Evolutionary conservation across 2,329 filamentous ascomycete species (phyloP).

Genomic region (Chaetomium olivaceum): DNA sequence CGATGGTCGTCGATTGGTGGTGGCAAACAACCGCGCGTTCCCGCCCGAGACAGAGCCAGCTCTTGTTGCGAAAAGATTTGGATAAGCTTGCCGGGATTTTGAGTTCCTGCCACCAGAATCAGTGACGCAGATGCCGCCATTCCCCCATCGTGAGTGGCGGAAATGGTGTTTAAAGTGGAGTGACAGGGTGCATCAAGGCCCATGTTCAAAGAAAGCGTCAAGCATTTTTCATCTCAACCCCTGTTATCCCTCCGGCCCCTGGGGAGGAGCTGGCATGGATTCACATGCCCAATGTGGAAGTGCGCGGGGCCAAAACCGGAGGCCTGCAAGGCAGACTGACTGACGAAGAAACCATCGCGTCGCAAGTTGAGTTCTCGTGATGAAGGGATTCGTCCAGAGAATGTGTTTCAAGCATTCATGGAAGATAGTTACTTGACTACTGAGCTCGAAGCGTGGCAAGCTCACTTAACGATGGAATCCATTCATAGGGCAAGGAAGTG

Average conservation of each 20-base stretch:
- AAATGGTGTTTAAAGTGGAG: neutral
- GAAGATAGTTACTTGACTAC: neutral
- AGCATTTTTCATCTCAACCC: neutral
- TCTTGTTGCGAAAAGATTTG: slow-evolving; percentile 7
- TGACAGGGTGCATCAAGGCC: neutral
- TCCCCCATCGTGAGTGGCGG: neutral
- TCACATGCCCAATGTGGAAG: neutral
- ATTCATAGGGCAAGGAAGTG: neutral
- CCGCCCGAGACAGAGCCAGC: neutral
- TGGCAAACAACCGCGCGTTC: slow-evolving; percentile 26
- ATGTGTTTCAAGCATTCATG: neutral
- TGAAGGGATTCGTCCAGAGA: neutral
- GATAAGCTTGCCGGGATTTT: slow-evolving; percentile 14
- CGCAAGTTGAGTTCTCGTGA: neutral
- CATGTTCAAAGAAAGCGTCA: neutral
- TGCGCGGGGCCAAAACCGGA: neutral
- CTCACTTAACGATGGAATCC: neutral
- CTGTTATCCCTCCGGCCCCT: neutral
- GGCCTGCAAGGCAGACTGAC: slow-evolving; percentile 11
- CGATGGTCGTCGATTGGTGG: slow-evolving; percentile 1
- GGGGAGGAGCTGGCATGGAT: neutral
- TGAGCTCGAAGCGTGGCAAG: neutral
- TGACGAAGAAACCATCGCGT: neutral
- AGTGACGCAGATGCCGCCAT: slow-evolving; percentile 25
- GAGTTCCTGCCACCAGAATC: slow-evolving; percentile 6